Evolutionary conservation across 2,329 filamentous ascomycete species (phyloP).

Genomic region (Ascochyta pisi): DNA sequence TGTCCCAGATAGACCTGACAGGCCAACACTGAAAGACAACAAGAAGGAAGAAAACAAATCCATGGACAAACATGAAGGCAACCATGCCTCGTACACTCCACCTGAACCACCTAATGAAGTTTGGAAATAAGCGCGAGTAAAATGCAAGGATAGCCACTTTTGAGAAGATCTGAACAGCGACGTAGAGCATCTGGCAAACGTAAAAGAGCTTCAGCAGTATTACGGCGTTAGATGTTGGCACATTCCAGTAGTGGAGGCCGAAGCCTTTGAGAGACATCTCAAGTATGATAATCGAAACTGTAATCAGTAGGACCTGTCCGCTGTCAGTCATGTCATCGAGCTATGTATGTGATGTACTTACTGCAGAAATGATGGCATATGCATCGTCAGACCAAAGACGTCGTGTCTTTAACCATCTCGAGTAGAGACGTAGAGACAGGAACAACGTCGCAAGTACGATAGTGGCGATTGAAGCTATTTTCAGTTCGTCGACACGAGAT

Average conservation of each 20-base stretch:
- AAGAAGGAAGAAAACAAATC: conserved; percentile 22
- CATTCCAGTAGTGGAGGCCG: conserved; percentile 24
- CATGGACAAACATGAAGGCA: conserved; percentile 23
- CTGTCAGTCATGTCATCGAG: neutral
- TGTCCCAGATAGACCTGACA: conserved; percentile 23
- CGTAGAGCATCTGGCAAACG: conserved; percentile 25
- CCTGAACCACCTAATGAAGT: conserved; percentile 20
- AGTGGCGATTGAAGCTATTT: conserved; percentile 15
- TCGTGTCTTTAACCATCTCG: conserved; percentile 22
- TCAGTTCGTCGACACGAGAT: conserved; percentile 19
- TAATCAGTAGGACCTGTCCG: conserved; percentile 16
- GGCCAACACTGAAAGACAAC: conserved; percentile 24
- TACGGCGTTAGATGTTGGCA: conserved; percentile 12
- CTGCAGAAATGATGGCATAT: conserved; percentile 22
- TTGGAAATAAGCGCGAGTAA: conserved; percentile 19
- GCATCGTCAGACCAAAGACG: conserved; percentile 20
- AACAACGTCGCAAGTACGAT: conserved; percentile 13
- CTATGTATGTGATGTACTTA: neutral
- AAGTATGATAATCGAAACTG: conserved; percentile 20
- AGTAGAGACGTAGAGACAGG: conserved; percentile 21
- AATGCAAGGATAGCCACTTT: conserved; percentile 24
- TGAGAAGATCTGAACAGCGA: conserved; percentile 22
- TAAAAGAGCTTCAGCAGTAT: conserved; percentile 23
- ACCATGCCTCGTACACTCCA: conserved; percentile 23
- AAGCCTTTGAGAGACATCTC: conserved; percentile 25